A percentile compares a stretch with the other conserved stretches of the same genome.
Evolutionary conservation across 805 yeast genomes (phyloP).

Genomic region (Metschnikowia lochheadii): DNA sequence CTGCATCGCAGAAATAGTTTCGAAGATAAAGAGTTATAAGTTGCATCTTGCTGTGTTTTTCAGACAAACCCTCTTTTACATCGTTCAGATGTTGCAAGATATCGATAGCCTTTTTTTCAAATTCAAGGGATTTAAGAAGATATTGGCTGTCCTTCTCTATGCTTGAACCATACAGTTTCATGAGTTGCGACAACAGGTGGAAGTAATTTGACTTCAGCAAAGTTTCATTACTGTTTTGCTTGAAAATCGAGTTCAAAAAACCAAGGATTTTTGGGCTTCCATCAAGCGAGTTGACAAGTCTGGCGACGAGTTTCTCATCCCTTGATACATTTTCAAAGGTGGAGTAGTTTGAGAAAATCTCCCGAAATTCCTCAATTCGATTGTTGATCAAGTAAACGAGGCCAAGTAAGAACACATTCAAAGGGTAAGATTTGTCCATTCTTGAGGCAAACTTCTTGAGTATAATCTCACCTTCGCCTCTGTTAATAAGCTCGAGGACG

Average conservation of each 20-base stretch:
- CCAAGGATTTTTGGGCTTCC: slow-evolving; percentile 15
- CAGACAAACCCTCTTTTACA: not conserved
- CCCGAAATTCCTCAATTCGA: slow-evolving; percentile 22
- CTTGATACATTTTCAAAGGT: slow-evolving; percentile 16
- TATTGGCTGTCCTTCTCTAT: not conserved
- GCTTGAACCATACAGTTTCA: slow-evolving; percentile 1
- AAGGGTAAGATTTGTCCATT: slow-evolving; percentile 16
- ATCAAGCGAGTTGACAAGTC: slow-evolving; percentile 14
- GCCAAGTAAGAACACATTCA: slow-evolving; percentile 32
- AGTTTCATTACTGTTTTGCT: slow-evolving; percentile 10
- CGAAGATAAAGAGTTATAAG: slow-evolving; percentile 10
- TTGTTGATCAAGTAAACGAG: slow-evolving; percentile 30
- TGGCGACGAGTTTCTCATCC: slow-evolving; percentile 7
- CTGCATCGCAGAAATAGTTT: slow-evolving; percentile 11
- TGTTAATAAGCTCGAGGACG: slow-evolving; percentile 13
- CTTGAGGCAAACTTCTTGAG: slow-evolving; percentile 11
- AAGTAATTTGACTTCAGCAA: slow-evolving; percentile 25
- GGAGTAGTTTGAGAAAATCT: slow-evolving; percentile 22
- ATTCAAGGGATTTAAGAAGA: not conserved
- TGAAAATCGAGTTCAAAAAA: slow-evolving; percentile 22
- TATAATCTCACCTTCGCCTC: slow-evolving; percentile 12
- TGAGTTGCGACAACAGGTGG: slow-evolving; percentile 26
- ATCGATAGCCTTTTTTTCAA: slow-evolving; percentile 20
- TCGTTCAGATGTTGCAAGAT: slow-evolving; percentile 10
- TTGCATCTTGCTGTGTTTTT: not conserved